Percentiles rank a stretch among this genome's conserved stretches.
These are phyloP conservation scores for Populus tomentosa DNA, from an alignment of 441 rosid species.

Conservation along the genomic window DNA sequence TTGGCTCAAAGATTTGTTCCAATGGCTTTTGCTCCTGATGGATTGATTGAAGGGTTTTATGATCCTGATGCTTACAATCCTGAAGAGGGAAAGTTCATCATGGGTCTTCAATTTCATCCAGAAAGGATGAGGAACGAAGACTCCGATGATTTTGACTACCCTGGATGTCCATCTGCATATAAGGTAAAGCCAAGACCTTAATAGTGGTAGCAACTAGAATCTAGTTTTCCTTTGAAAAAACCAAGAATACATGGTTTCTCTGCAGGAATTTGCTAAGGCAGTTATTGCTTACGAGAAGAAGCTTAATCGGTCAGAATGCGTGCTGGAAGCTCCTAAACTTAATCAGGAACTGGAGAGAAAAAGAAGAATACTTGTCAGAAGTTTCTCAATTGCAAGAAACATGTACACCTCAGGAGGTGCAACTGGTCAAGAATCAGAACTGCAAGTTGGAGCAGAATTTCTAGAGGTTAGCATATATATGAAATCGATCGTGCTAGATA, in stretches of 20 bases:
- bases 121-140: constrained; percentile 42
- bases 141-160: constrained; percentile 50
- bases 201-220: neutral
- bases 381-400: constrained; percentile 74
- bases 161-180: constrained; percentile 66
- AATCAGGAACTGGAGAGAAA: constrained; percentile 60
- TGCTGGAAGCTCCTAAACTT: constrained; percentile 43
- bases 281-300: constrained; percentile 81
- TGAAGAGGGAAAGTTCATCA: constrained; percentile 54
- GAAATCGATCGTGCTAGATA: neutral
- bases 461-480: constrained; percentile 45
- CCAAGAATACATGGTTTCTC: neutral
- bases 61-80: constrained; percentile 54
- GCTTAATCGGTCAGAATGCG: constrained; percentile 40
- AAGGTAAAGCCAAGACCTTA: constrained; percentile 27
- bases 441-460: constrained; percentile 63
- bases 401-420: constrained; percentile 48
- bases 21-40: constrained; percentile 63
- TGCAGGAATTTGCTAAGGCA: constrained; percentile 86
- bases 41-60: constrained; percentile 52
- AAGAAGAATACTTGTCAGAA: constrained; percentile 53
- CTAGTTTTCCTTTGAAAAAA: neutral
- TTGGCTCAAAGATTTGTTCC: constrained; percentile 51
- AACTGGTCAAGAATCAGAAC: constrained; percentile 45
- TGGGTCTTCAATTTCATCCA: constrained; percentile 62